A percentile compares a stretch with the other conserved stretches of the same genome.
Conservation (phyloP, 176 grass and related monocot genomes). For the Chloris gayana region DNA sequence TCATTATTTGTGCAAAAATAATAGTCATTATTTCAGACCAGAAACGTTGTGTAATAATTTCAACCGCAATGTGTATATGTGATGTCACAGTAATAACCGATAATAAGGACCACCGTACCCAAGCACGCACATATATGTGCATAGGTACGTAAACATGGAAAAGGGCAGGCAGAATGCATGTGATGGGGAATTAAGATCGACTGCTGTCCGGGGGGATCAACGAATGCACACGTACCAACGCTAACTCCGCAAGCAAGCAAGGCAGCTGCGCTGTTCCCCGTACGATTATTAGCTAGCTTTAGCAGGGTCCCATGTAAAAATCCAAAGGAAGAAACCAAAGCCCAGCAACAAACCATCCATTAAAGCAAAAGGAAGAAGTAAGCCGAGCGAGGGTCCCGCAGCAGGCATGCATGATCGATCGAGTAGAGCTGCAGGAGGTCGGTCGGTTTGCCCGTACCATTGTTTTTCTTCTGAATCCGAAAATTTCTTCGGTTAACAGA, state of each 20-base stretch:
- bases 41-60: too few relatives aligned
- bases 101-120: too few relatives aligned
- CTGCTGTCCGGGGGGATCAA: not conserved
- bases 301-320: conserved; percentile 36
- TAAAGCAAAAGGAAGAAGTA: conserved; percentile 7
- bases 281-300: not conserved
- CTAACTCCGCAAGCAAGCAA: conserved; percentile 32
- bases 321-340: not conserved
- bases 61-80: too few relatives aligned
- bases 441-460: not conserved
- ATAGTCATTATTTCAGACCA: too few relatives aligned
- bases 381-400: not conserved
- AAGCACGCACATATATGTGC: not conserved
- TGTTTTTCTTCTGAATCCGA: not conserved
- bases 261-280: too few relatives aligned
- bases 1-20: too few relatives aligned
- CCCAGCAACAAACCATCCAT: not conserved
- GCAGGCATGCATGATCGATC: not conserved
- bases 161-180: not conserved
- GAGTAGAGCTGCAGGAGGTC: not conserved
- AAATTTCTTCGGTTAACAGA: not conserved
- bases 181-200: conserved; percentile 5
- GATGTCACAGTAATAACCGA: too few relatives aligned
- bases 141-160: conserved; percentile 12
- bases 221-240: not conserved